Percentiles rank a stretch among this genome's conserved stretches.
These are phyloP conservation scores for Thalassiosira mediterranea DNA, from an alignment of 352 stramenopile genomes.

Conservation along the genomic window DNA sequence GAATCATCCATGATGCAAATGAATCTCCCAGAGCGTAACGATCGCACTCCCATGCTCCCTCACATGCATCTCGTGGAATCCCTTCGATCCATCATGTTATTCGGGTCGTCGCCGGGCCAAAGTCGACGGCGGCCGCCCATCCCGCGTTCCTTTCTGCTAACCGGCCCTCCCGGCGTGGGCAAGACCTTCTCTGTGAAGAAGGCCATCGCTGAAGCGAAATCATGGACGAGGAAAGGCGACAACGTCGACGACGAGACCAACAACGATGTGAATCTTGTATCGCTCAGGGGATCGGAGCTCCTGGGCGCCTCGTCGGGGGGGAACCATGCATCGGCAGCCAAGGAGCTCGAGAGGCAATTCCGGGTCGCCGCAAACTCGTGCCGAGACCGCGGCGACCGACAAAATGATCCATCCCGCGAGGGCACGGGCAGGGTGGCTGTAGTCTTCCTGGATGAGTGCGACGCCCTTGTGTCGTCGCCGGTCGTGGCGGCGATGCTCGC, in stretches of 20 bases:
- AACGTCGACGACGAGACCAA: background rate
- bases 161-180: slow-evolving; percentile 62
- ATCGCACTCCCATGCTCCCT: slow-evolving; percentile 5
- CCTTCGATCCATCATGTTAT: slow-evolving; percentile 28
- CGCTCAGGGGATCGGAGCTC: slow-evolving; percentile 63
- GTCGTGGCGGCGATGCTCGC: slow-evolving; percentile 58
- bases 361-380: slow-evolving; percentile 15
- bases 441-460: slow-evolving; percentile 81
- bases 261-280: slow-evolving; percentile 48
- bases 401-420: background rate
- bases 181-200: slow-evolving; percentile 68
- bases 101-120: background rate
- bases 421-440: slow-evolving; percentile 9
- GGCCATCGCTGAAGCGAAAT: slow-evolving; percentile 40
- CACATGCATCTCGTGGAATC: slow-evolving; percentile 33
- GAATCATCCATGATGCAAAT: background rate
- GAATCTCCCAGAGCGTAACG: background rate
- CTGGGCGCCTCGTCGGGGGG: slow-evolving; percentile 25
- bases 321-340: slow-evolving; percentile 18
- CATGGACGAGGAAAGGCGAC: slow-evolving; percentile 6
- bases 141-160: slow-evolving; percentile 59
- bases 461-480: slow-evolving; percentile 67
- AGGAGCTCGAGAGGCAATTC: slow-evolving; percentile 38
- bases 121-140: slow-evolving; percentile 13
- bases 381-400: background rate